Percentiles rank a stretch among this genome's conserved stretches.
phyloP scores from a whole-genome alignment of 176 grass and related monocot species.

The sorghum (Sorghum bicolor) region DNA sequence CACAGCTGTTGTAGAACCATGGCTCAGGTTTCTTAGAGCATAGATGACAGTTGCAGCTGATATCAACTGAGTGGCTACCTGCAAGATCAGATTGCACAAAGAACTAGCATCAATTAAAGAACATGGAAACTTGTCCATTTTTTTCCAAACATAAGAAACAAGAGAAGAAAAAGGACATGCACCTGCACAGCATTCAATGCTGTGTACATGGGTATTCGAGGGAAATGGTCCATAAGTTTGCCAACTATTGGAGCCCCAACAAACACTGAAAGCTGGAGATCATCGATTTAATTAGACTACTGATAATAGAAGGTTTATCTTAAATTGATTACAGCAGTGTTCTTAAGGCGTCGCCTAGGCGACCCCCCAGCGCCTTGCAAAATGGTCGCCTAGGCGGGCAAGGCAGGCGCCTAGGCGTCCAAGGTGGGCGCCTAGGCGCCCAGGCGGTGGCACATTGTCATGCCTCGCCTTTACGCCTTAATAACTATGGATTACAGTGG shows the following conservation, averaged over 20 bases:
- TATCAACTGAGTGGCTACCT: slow-evolving; percentile 85
- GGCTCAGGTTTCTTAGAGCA: slow-evolving; percentile 53
- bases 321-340: background rate
- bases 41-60: slow-evolving; percentile 85
- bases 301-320: background rate
- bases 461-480: no score
- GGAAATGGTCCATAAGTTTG: slow-evolving; percentile 93
- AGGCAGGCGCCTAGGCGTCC: no score
- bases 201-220: slow-evolving; percentile 79
- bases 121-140: background rate
- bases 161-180: slow-evolving; percentile 24
- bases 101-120: background rate
- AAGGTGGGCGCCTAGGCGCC: no score
- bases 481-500: background rate
- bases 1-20: slow-evolving; percentile 51
- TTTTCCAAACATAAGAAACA: slow-evolving; percentile 5
- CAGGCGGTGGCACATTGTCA: no score
- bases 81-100: slow-evolving; percentile 40
- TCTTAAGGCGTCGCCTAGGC: no score
- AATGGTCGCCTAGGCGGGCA: no score
- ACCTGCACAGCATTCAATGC: slow-evolving; percentile 90
- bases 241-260: slow-evolving; percentile 82
- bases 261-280: slow-evolving; percentile 75
- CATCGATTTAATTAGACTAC: slow-evolving; percentile 38
- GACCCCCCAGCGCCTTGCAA: no score